A percentile compares a stretch with the other conserved stretches of the same genome.
These are phyloP conservation scores for Candida mattraensis DNA, from an alignment of 805 yeast species.

Conservation along the genomic window DNA sequence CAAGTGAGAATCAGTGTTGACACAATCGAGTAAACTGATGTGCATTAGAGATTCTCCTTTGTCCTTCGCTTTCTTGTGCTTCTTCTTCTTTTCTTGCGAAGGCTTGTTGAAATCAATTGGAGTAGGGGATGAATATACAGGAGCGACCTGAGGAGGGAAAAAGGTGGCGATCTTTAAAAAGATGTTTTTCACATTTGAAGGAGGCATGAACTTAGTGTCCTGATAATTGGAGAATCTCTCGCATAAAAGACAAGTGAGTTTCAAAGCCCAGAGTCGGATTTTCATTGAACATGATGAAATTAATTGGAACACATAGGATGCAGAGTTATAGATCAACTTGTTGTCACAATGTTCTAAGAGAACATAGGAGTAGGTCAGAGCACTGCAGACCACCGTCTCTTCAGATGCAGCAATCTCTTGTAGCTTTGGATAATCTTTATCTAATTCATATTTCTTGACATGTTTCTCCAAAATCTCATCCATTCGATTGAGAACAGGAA, in stretches of 20 bases:
- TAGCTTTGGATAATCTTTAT: constrained; percentile 46
- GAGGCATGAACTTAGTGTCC: constrained; percentile 42
- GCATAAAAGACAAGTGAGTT: constrained; percentile 50
- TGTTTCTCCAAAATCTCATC: constrained; percentile 62
- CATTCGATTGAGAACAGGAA: constrained; percentile 70
- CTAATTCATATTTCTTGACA: constrained; percentile 54
- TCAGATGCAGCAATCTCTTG: constrained; percentile 47
- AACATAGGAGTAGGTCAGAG: constrained; percentile 60
- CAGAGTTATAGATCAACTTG: constrained; percentile 65
- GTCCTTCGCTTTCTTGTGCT: constrained; percentile 13
- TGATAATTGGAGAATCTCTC: constrained; percentile 56
- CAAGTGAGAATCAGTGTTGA: constrained; percentile 33
- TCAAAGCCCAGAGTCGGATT: constrained; percentile 60
- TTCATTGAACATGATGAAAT: constrained; percentile 59
- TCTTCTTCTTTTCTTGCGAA: constrained; percentile 29
- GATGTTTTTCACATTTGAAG: constrained; percentile 43
- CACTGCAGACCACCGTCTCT: constrained; percentile 44
- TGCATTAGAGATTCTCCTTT: constrained; percentile 20
- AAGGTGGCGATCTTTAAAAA: constrained; percentile 49
- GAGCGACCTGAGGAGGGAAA: constrained; percentile 39
- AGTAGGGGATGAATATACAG: constrained; percentile 20
- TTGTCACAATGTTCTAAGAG: constrained; percentile 70
- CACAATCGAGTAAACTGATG: constrained; percentile 29
- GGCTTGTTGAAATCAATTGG: constrained; percentile 13
- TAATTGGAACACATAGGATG: constrained; percentile 57